Base-by-base conservation (phyloP, 495 filamentous ascomycete species). In the Lindgomyces ingoldianus region DNA sequence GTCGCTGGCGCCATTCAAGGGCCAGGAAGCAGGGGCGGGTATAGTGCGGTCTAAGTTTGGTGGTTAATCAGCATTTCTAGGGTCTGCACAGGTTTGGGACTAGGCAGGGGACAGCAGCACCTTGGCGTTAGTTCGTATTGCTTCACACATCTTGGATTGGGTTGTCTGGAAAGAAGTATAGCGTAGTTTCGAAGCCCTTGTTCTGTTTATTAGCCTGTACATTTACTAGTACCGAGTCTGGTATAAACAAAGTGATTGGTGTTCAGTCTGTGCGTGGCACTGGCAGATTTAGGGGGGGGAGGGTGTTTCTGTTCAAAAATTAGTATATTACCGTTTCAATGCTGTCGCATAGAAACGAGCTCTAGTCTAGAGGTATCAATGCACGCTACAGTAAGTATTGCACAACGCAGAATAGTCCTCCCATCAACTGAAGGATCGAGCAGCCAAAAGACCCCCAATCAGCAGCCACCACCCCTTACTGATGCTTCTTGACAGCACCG, bases 1-100 rank as follows among this genome's bases (percentile, higher is more conserved):
- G 85, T 96, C 42, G 72, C 92, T n/a, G 89, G 87, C 64, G 93
- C 91, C 0, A 73, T 98, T 21, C 90, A 96, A 76, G 91, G 91
- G 1, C 79, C 85, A 1, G 83, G 86, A 33, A 89, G 87, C 22
- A 83, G 95, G 69, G 93, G 92, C 10, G 94, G 93, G 0, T 98
- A 98, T 76, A 95, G 91, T 72, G 94, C 93, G 30, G 93, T 98
- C 57, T 98, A 80, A 81, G 49, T 49, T 42, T 26, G 41, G 29
- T 6, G 14, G 33, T 14, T 39, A 39, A 6, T 6, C 33, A 39
- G 14, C 33, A 39, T 39, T 39, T 39, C 33, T 39, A 14, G n/a
- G n/a, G n/a, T n/a, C n/a, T n/a, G n/a, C n/a, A n/a, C n/a, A n/a
- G n/a, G n/a, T n/a, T n/a, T n/a, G n/a, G n/a, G n/a, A n/a, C n/a